These are phyloP conservation scores for Penicillium sp. DNA, from an alignment of 2,329 filamentous ascomycete species.

Conservation along the genomic window DNA sequence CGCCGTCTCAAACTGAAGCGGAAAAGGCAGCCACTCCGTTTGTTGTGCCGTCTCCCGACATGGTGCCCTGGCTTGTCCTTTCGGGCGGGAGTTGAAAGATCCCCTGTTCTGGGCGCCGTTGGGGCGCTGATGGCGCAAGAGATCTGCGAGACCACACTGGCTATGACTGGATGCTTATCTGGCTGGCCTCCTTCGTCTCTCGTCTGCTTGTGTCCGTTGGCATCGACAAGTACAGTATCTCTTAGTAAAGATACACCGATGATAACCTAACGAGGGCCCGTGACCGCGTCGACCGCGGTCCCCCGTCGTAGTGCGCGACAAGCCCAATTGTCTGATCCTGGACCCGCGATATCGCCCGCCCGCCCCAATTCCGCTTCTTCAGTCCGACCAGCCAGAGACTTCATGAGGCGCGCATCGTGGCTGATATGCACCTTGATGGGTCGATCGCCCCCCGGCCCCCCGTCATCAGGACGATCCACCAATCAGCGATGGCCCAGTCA, in stretches of 20 bases:
- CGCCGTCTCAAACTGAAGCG: neutral
- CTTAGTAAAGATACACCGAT: neutral
- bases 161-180: neutral
- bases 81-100: neutral
- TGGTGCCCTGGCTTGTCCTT: neutral
- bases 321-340: neutral
- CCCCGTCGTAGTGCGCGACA: too few relatives aligned
- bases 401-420: neutral
- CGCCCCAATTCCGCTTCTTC: neutral
- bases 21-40: slow-evolving; percentile 10
- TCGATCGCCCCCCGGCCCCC: neutral
- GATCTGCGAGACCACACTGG: neutral
- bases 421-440: neutral
- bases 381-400: neutral
- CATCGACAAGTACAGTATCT: neutral
- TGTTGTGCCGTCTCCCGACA: neutral
- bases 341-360: neutral
- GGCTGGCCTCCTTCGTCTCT: neutral
- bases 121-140: neutral
- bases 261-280: neutral
- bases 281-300: neutral
- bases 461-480: neutral
- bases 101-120: neutral
- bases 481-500: neutral
- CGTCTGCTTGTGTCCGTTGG: neutral